Evolutionary conservation across 2,329 filamentous ascomycete species (phyloP).

Genomic region (Teratosphaeria zuluensis): DNA sequence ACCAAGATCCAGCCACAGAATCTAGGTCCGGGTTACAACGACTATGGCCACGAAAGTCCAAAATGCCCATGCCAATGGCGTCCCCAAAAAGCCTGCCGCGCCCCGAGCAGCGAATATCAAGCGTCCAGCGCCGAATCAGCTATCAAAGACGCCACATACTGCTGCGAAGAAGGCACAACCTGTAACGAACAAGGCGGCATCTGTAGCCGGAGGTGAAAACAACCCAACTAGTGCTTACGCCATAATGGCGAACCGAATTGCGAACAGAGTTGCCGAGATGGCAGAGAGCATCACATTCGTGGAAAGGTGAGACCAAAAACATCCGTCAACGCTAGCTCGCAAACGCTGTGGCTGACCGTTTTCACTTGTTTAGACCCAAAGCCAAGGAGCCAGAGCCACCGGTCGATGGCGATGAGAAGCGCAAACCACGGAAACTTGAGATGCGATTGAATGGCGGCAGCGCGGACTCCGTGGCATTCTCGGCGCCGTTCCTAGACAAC

Average conservation of each 20-base stretch:
- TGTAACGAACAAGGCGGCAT: conserved; percentile 24
- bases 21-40: not conserved
- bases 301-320: conserved; percentile 26
- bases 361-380: conserved; percentile 13
- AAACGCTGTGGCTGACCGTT: not conserved
- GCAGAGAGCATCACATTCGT: conserved; percentile 44
- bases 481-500: conserved; percentile 45
- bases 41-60: conserved; percentile 3
- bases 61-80: conserved; percentile 14
- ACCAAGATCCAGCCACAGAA: not conserved
- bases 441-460: conserved; percentile 34
- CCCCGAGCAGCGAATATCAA: conserved; percentile 8
- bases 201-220: conserved; percentile 23
- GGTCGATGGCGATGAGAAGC: conserved; percentile 24
- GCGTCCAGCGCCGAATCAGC: conserved; percentile 8
- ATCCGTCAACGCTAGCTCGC: not conserved
- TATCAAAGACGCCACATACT: conserved; percentile 6
- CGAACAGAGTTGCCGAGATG: conserved; percentile 44
- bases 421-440: conserved; percentile 40
- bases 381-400: conserved; percentile 14
- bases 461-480: conserved; percentile 36
- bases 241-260: conserved; percentile 42
- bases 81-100: conserved; percentile 16
- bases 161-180: conserved; percentile 16
- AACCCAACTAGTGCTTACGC: conserved; percentile 36